Evolutionary conservation across 2,329 filamentous ascomycete species (phyloP), one percentile per base, ranked within the genome.

Genomic region (Aspergillus pseudonomiae): DNA sequence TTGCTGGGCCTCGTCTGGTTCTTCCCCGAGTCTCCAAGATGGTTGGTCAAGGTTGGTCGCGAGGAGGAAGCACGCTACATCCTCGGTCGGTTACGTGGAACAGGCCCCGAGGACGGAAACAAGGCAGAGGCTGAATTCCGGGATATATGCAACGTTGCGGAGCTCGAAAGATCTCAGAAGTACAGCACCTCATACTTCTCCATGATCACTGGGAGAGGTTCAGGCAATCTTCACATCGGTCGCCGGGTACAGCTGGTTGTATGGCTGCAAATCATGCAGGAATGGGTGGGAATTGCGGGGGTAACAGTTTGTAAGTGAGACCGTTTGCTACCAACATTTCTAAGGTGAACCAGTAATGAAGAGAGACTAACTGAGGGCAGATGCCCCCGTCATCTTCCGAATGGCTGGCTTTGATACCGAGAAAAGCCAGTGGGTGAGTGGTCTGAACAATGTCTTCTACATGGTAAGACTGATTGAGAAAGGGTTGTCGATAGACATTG

Each of bases 221-320:
- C 87, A 0, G 89, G 82, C 1, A 86, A 89, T 57, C 75, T 91
- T 10, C 89, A 91, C 66, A 88, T 86, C 0, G 89, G 85, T 0
- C 83, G 89, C 1, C 85, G 90, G 7, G 88, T 91, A 0, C 88
- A 91, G 69, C 82, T 92, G 1, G 88, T 89, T 3, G 82, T 92
- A 36, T 91, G 89, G 88, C 80, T 91, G 10, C 88, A 91, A 76
- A 89, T 91, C 50, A 84, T 91, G 71, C 88, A 91, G 70, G 86
- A 90, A 69, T 90, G 88, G 87, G 84, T 88, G 57, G 88, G 89
- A 0, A 91, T 91, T 64, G 88, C 89, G 0, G 89, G 88, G 46
- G 87, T 91, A 3, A 91, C 88, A 0, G 83, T 91, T 39, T 88
- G 77, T 78, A 70, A 41, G 39, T 41, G 19, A n/a, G 16, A 10